Evolutionary conservation across 768 basidiomycete species (phyloP).

Genomic region (Amyloporia xantha): DNA sequence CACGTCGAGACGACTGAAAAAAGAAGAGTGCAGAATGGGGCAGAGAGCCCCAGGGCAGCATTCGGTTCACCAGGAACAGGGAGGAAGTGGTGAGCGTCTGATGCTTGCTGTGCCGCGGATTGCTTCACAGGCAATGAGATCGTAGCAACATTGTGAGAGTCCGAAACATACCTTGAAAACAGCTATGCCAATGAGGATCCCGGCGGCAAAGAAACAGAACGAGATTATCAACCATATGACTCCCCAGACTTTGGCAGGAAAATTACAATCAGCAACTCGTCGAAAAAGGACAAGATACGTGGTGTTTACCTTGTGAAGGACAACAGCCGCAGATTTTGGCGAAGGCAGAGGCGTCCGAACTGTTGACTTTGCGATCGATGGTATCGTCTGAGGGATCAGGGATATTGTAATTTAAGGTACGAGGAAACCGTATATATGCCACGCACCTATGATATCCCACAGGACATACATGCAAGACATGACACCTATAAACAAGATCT

Average conservation of each 20-base stretch:
- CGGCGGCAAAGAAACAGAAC: slow-evolving; percentile 65
- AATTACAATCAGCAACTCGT: background rate
- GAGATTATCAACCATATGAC: slow-evolving; percentile 81
- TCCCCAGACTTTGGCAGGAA: slow-evolving; percentile 62
- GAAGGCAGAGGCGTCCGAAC: slow-evolving; percentile 83
- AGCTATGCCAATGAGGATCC: slow-evolving; percentile 70
- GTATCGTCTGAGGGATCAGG: slow-evolving; percentile 60
- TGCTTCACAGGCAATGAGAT: slow-evolving; percentile 32
- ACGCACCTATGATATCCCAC: slow-evolving; percentile 80
- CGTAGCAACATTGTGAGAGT: background rate
- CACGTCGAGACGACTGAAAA: too few relatives aligned
- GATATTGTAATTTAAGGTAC: too few relatives aligned
- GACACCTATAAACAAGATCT: slow-evolving; percentile 78
- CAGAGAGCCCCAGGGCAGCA: background rate
- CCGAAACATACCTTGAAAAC: slow-evolving; percentile 63
- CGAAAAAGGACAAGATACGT: background rate
- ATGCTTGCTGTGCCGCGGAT: slow-evolving; percentile 49
- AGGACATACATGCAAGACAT: slow-evolving; percentile 86
- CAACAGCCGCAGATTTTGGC: slow-evolving; percentile 82
- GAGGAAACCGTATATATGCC: background rate
- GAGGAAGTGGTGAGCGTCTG: slow-evolving; percentile 48
- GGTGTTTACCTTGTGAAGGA: slow-evolving; percentile 70
- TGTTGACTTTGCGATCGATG: slow-evolving; percentile 74
- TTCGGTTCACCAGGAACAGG: slow-evolving; percentile 42
- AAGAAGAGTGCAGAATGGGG: too few relatives aligned